Percentiles rank a stretch among this genome's conserved stretches.
phyloP scores from a whole-genome alignment of 768 basidiomycete species.

The Hirschioporus abietinus region DNA sequence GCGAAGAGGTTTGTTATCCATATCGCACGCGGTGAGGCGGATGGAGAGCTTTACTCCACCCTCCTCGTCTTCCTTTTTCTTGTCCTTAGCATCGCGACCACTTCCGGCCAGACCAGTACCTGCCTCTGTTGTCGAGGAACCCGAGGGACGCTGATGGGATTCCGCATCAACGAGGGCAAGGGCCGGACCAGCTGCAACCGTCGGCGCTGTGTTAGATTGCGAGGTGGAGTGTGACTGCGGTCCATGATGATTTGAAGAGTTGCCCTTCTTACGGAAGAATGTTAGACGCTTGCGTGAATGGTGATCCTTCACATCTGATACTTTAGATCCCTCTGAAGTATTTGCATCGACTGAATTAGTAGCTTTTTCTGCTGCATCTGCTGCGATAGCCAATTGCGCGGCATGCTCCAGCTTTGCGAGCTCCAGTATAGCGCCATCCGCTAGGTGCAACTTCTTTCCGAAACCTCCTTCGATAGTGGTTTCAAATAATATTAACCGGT shows the following conservation, averaged over 20 bases:
- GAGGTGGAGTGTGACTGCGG: conserved; percentile 49
- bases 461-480: conserved; percentile 78
- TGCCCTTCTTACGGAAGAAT: conserved; percentile 3
- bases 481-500: conserved; percentile 32
- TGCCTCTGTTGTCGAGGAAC: conserved; percentile 1
- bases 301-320: neutral
- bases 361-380: conserved; percentile 13
- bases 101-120: conserved; percentile 21
- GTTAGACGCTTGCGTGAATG: conserved; percentile 49
- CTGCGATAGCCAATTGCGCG: conserved; percentile 13
- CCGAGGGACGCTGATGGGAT: conserved; percentile 14
- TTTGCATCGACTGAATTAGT: conserved; percentile 14
- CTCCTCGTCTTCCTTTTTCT: conserved; percentile 42
- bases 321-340: conserved; percentile 15
- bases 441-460: conserved; percentile 62
- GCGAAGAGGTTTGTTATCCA: conserved; percentile 59
- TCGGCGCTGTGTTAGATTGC: conserved; percentile 44
- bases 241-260: neutral
- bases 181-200: conserved; percentile 62
- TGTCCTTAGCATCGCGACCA: conserved; percentile 33
- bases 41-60: conserved; percentile 77
- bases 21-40: conserved; percentile 68
- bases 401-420: conserved; percentile 64
- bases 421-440: conserved; percentile 76
- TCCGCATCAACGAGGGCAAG: conserved; percentile 75